A percentile compares a stretch with the other conserved stretches of the same genome.
These are phyloP conservation scores for Dichotomopilus funicola DNA, from an alignment of 2,329 filamentous ascomycete species.

Conservation along the genomic window DNA sequence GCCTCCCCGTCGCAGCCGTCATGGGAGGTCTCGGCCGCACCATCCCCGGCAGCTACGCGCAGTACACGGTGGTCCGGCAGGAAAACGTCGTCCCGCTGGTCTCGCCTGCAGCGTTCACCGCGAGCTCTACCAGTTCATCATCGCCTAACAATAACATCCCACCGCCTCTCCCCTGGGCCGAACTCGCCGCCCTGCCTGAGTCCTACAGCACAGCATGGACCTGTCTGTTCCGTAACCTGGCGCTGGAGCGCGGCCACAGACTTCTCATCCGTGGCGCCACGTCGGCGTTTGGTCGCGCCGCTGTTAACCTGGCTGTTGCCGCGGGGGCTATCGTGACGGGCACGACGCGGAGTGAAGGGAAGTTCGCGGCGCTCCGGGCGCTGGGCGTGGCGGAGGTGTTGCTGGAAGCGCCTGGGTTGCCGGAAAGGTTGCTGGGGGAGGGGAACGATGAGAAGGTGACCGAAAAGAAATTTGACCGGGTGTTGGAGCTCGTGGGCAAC, in stretches of 20 bases:
- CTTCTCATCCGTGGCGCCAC: slow-evolving; percentile 37
- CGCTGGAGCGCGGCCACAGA: slow-evolving; percentile 28
- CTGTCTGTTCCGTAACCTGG: slow-evolving; percentile 33
- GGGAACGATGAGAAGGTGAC: slow-evolving; percentile 3
- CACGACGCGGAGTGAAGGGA: slow-evolving; percentile 31
- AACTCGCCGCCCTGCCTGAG: slow-evolving; percentile 36
- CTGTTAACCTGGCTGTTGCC: slow-evolving; percentile 24
- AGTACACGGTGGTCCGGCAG: slow-evolving; percentile 31
- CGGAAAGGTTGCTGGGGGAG: slow-evolving; percentile 15
- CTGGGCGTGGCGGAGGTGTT: slow-evolving; percentile 24
- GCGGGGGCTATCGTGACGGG: slow-evolving; percentile 33
- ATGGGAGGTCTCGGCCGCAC: slow-evolving; percentile 40
- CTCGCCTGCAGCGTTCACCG: slow-evolving; percentile 12
- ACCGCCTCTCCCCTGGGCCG: slow-evolving; percentile 29
- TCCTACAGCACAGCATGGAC: slow-evolving; percentile 35
- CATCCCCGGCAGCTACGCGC: slow-evolving; percentile 33
- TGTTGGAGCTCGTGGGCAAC: slow-evolving; percentile 36
- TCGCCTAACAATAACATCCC: neutral
- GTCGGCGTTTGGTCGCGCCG: slow-evolving; percentile 35
- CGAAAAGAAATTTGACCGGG: slow-evolving; percentile 29
- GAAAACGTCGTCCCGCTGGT: slow-evolving; percentile 29
- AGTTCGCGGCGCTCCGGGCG: slow-evolving; percentile 25
- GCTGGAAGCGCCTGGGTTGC: slow-evolving; percentile 24
- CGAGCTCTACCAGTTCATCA: no score
- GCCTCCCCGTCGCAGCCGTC: slow-evolving; percentile 31